Percentiles rank a stretch among this genome's conserved stretches.
phyloP scores from a whole-genome alignment of 2,329 filamentous ascomycete species.

The Ceratocystis lukuohia region DNA sequence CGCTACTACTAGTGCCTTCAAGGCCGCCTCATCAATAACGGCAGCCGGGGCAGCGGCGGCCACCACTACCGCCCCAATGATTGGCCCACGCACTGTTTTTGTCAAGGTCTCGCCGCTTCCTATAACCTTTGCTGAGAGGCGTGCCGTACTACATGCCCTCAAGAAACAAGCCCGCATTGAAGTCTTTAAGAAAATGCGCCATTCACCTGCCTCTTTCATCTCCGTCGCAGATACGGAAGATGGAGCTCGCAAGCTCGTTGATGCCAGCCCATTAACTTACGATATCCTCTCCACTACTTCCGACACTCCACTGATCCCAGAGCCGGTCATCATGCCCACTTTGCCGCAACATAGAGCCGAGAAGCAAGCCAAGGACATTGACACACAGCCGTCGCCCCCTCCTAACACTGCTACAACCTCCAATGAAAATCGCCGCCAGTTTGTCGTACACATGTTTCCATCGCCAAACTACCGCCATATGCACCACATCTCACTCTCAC shows the following conservation, averaged over 20 bases:
- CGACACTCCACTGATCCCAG: background rate
- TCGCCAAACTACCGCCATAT: slow-evolving; percentile 31
- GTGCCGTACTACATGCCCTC: slow-evolving; percentile 40
- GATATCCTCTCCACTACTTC: slow-evolving; percentile 25
- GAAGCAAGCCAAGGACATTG: slow-evolving; percentile 4
- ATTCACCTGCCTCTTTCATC: slow-evolving; percentile 37
- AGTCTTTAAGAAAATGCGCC: slow-evolving; percentile 37
- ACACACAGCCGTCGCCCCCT: slow-evolving; percentile 26
- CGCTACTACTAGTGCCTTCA: background rate
- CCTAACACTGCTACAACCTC: slow-evolving; percentile 25
- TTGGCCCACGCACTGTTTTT: slow-evolving; percentile 19
- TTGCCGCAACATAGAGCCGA: slow-evolving; percentile 14
- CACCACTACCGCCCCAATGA: background rate
- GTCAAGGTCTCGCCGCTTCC: slow-evolving; percentile 40
- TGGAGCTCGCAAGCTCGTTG: slow-evolving; percentile 31
- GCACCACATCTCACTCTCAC: slow-evolving; percentile 27
- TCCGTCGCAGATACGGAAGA: slow-evolving; percentile 33
- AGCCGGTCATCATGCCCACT: slow-evolving; percentile 17
- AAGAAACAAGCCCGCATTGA: slow-evolving; percentile 38
- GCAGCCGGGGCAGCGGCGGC: background rate
- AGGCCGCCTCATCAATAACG: background rate
- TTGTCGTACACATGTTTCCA: slow-evolving; percentile 32
- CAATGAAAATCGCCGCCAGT: slow-evolving; percentile 27
- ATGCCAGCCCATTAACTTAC: slow-evolving; percentile 36
- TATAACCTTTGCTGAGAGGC: slow-evolving; percentile 39